Percentiles rank a stretch among this genome's conserved stretches.
Evolutionary conservation across 768 basidiomycete genomes (phyloP).

Genomic region (Pulveroboletus sp.): DNA sequence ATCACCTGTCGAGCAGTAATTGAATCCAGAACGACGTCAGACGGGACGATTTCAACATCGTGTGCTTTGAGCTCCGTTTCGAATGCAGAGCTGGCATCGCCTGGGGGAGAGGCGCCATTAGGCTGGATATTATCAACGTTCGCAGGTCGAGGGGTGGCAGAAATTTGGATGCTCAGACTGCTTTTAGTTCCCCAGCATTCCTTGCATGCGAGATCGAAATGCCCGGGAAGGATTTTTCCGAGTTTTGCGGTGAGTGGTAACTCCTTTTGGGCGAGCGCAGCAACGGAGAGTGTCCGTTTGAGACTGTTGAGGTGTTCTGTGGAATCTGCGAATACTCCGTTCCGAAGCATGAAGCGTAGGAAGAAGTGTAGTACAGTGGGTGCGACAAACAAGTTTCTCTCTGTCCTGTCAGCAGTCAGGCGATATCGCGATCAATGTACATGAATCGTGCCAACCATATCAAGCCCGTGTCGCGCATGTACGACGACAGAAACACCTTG

Average conservation of each 20-base stretch:
- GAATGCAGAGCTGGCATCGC: constrained; percentile 20
- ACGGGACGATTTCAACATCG: constrained; percentile 26
- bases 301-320: constrained; percentile 28
- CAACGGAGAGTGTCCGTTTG: constrained; percentile 40
- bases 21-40: constrained; percentile 24
- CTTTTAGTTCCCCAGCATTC: constrained; percentile 45
- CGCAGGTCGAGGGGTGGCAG: background rate
- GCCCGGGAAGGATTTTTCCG: constrained; percentile 35
- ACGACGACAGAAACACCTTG: constrained; percentile 66
- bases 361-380: constrained; percentile 45
- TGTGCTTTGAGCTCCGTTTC: constrained; percentile 37
- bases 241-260: constrained; percentile 40
- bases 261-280: constrained; percentile 35
- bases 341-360: constrained; percentile 42
- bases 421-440: background rate
- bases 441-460: constrained; percentile 45
- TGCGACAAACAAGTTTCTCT: constrained; percentile 37
- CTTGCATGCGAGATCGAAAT: constrained; percentile 46
- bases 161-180: constrained; percentile 25
- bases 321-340: constrained; percentile 36
- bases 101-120: background rate
- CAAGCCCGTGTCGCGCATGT: constrained; percentile 59
- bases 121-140: background rate
- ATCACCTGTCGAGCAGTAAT: constrained; percentile 27
- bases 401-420: constrained; percentile 33